phyloP scores from a whole-genome alignment of 2,329 filamentous ascomycete genomes.

The Penicillium sp. region DNA sequence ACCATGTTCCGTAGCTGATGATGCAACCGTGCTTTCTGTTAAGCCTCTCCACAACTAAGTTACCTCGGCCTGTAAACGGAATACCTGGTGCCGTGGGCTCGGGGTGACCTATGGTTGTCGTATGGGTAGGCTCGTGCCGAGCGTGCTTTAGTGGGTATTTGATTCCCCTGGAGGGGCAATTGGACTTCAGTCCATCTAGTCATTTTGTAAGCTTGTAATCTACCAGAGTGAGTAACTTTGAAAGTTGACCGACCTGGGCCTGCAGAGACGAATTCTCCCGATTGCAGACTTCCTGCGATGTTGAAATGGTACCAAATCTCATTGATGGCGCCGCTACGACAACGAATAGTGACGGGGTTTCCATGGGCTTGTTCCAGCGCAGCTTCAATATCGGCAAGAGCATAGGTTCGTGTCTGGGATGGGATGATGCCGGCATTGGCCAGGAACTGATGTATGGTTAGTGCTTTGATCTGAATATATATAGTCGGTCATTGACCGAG shows the following conservation, averaged over 20 bases:
- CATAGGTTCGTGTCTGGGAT: constrained; percentile 57
- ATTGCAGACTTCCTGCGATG: constrained; percentile 48
- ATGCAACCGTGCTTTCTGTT: constrained; percentile 57
- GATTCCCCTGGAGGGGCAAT: constrained; percentile 63
- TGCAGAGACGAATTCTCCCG: constrained; percentile 36
- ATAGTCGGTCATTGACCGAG: not conserved
- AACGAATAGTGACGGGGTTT: constrained; percentile 59
- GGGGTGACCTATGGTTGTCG: constrained; percentile 30
- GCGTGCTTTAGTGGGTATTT: constrained; percentile 63
- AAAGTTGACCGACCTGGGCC: constrained; percentile 33
- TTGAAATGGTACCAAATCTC: constrained; percentile 67
- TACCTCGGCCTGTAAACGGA: constrained; percentile 60
- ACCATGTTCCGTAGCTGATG: constrained; percentile 68
- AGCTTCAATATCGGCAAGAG: constrained; percentile 56
- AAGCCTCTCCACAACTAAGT: constrained; percentile 53
- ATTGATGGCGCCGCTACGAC: constrained; percentile 49
- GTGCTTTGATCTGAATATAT: not conserved
- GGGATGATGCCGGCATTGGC: constrained; percentile 61
- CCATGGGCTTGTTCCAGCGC: constrained; percentile 57
- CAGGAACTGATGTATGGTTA: constrained; percentile 48
- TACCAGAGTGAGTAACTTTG: not conserved
- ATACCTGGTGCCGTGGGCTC: constrained; percentile 34
- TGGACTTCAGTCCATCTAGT: constrained; percentile 58
- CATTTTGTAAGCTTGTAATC: not conserved
- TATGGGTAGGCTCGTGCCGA: constrained; percentile 39